A percentile compares a stretch with the other conserved stretches of the same genome.
Conservation (phyloP, 73 alveolate species). For the Tetrahymena elliotti region DNA sequence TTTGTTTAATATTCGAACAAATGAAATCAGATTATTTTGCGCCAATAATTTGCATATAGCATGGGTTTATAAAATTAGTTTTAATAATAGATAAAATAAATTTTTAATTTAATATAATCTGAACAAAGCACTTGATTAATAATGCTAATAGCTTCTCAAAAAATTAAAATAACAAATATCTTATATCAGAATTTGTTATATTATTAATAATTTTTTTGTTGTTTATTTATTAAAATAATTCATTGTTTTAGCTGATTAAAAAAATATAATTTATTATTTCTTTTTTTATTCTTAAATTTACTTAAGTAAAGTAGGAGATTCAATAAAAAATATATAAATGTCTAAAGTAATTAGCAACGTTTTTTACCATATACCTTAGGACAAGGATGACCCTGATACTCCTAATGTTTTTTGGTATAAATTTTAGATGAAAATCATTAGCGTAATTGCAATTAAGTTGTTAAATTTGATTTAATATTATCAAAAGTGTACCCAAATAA, state of each 20-base stretch:
- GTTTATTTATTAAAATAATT: too few species aligned
- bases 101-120: too few species aligned
- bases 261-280: too few species aligned
- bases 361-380: neutral
- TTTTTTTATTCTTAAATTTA: neutral
- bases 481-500: neutral
- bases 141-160: neutral
- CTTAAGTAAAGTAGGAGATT: neutral
- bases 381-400: neutral
- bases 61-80: neutral
- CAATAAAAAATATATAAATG: neutral
- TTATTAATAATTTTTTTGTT: neutral
- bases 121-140: neutral
- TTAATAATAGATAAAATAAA: neutral
- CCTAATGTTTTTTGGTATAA: neutral
- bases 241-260: neutral
- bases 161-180: neutral
- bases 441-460: neutral
- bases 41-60: neutral
- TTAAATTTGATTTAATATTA: neutral
- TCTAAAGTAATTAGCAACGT: neutral
- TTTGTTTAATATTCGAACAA: neutral
- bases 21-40: neutral
- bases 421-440: neutral
- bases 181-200: neutral